Evolutionary conservation across 495 filamentous ascomycete genomes (phyloP).

Genomic region (Aspergillus ellipticus): DNA sequence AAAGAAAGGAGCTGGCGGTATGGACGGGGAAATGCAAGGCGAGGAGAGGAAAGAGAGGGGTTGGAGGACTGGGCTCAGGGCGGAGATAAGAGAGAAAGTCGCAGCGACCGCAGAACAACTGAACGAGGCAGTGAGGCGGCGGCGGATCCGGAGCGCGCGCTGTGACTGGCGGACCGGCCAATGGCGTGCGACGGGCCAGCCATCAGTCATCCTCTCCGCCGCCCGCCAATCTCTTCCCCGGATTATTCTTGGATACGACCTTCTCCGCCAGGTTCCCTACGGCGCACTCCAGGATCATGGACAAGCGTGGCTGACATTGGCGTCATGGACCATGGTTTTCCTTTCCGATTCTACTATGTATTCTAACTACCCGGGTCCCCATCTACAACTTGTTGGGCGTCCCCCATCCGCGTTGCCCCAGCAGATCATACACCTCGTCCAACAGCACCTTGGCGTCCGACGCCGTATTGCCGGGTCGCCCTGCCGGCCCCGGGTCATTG

Average conservation of each 20-base stretch:
- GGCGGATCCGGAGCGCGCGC: too few species aligned
- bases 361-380: background rate
- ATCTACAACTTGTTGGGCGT: constrained; percentile 12
- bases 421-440: constrained; percentile 44
- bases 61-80: too few species aligned
- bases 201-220: too few species aligned
- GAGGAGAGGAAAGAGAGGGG: background rate
- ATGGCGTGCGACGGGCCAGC: too few species aligned
- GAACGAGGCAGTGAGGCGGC: too few species aligned
- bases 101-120: too few species aligned
- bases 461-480: constrained; percentile 43
- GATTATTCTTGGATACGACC: background rate
- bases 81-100: background rate
- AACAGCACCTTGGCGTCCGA: constrained; percentile 35
- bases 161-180: too few species aligned
- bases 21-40: background rate
- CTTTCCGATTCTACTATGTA: too few species aligned
- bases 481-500: constrained; percentile 56
- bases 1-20: background rate
- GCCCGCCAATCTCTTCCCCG: background rate
- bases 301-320: too few species aligned
- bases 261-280: too few species aligned
- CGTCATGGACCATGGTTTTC: background rate
- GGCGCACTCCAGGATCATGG: too few species aligned
- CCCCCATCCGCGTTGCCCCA: constrained; percentile 45